A percentile compares a stretch with the other conserved stretches of the same genome.
Evolutionary conservation across 148 eudicot genomes (phyloP).

Genomic region (Fagopyrum homotropicum): DNA sequence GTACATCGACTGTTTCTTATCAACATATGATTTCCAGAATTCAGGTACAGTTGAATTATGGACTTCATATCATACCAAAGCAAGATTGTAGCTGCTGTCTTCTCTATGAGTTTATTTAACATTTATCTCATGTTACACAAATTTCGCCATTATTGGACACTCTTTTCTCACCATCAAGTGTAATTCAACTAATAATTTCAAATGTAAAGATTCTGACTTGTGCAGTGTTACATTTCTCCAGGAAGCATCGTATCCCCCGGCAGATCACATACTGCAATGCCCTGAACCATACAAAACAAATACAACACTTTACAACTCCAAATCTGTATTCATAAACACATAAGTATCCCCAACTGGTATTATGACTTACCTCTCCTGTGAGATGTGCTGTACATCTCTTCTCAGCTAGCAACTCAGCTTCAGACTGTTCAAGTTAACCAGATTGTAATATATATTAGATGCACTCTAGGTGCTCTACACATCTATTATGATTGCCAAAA

Average conservation of each 20-base stretch:
- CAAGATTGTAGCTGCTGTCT: background rate
- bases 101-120: background rate
- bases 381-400: slow-evolving; percentile 91
- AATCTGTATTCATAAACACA: too few species aligned
- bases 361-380: slow-evolving; percentile 68
- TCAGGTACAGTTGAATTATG: background rate
- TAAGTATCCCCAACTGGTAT: background rate
- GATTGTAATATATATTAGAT: background rate
- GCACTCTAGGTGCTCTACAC: background rate
- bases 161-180: background rate
- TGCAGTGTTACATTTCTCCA: slow-evolving; percentile 51
- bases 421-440: slow-evolving; percentile 41
- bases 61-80: background rate
- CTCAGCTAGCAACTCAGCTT: slow-evolving; percentile 91
- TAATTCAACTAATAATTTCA: background rate
- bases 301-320: background rate
- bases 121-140: slow-evolving; percentile 2
- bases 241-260: slow-evolving; percentile 94
- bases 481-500: background rate
- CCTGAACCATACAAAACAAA: slow-evolving; percentile 30
- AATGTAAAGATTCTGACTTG: background rate
- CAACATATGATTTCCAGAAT: background rate
- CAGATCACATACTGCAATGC: slow-evolving; percentile 76
- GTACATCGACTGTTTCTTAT: background rate
- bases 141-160: background rate